Conservation (phyloP, 192 early-diverging fungal genomes). For the Coemansia asiatica region DNA sequence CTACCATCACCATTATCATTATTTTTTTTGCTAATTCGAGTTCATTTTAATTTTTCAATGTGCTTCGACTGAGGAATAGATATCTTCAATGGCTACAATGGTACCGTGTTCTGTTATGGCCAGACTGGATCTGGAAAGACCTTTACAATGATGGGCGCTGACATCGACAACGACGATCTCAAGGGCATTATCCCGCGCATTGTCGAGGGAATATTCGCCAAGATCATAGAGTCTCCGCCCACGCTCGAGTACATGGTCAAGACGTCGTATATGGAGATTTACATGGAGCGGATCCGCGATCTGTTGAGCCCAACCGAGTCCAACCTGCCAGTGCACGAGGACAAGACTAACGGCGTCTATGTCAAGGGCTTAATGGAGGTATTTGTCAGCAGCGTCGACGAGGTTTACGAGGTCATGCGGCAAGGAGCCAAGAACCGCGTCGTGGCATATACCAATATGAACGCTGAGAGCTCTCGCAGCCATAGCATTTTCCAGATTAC, state of each 20-base stretch:
- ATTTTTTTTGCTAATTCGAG: background rate
- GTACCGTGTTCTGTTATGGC: slow-evolving; percentile 99
- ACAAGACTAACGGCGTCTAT: slow-evolving; percentile 95
- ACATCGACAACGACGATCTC: slow-evolving; percentile 86
- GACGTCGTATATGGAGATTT: slow-evolving; percentile 99
- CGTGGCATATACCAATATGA: slow-evolving; percentile 96
- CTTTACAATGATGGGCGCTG: slow-evolving; percentile 95
- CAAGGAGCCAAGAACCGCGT: slow-evolving; percentile 85
- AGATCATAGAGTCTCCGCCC: slow-evolving; percentile 86
- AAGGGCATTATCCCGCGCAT: slow-evolving; percentile 98
- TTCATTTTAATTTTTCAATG: background rate
- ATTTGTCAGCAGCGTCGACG: slow-evolving; percentile 91
- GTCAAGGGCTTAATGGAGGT: slow-evolving; percentile 97
- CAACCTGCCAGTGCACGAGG: slow-evolving; percentile 96
- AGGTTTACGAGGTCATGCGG: slow-evolving; percentile 98
- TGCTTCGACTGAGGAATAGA: slow-evolving; percentile 55
- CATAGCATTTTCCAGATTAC: slow-evolving; percentile 98
- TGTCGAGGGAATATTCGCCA: slow-evolving; percentile 90
- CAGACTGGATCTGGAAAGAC: slow-evolving; percentile 99
- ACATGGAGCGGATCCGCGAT: slow-evolving; percentile 99
- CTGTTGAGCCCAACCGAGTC: slow-evolving; percentile 79
- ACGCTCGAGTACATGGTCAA: slow-evolving; percentile 98
- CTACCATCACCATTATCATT: background rate
- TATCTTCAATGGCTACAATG: slow-evolving; percentile 96
- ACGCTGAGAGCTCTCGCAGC: slow-evolving; percentile 95